Conservation (phyloP, 352 stramenopile genomes). For the Globisporangium echinulatum region DNA sequence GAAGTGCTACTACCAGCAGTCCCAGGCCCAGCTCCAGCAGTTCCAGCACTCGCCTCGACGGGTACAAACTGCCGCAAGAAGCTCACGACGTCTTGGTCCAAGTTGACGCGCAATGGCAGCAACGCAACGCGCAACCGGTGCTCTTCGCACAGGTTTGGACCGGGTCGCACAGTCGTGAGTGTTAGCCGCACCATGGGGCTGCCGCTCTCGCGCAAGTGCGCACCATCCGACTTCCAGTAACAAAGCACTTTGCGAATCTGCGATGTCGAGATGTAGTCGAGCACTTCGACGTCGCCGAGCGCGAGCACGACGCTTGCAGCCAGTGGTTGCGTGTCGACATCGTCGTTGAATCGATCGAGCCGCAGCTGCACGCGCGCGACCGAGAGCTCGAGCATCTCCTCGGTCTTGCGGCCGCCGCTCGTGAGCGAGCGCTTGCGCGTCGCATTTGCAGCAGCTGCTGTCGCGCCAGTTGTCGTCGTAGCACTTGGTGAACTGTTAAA, state of each 20-base stretch:
- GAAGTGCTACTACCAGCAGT: no score
- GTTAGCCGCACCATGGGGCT: conserved; percentile 80
- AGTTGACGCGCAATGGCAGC: conserved; percentile 74
- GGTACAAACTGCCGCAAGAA: conserved; percentile 84
- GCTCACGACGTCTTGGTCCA: conserved; percentile 84
- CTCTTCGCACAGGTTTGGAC: conserved; percentile 74
- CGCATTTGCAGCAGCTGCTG: conserved; percentile 6
- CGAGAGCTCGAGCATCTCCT: conserved; percentile 85
- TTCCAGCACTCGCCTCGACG: conserved; percentile 19
- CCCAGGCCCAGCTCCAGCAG: background rate
- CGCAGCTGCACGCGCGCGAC: conserved; percentile 79
- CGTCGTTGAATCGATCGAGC: conserved; percentile 80
- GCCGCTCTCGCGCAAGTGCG: conserved; percentile 75
- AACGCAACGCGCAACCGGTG: conserved; percentile 73
- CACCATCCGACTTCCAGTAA: conserved; percentile 86
- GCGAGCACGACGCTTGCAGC: conserved; percentile 71
- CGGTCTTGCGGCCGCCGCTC: conserved; percentile 67
- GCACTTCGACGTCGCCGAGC: conserved; percentile 73
- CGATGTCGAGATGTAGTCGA: conserved; percentile 88
- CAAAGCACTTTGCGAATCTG: conserved; percentile 88
- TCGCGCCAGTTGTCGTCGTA: conserved; percentile 15
- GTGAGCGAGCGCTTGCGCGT: conserved; percentile 57
- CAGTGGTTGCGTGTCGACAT: conserved; percentile 49
- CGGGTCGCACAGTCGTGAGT: conserved; percentile 72
- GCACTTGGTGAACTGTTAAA: conserved; percentile 22